These are phyloP conservation scores for Paecilomyces variotii DNA, from an alignment of 2,329 filamentous ascomycete genomes.

Conservation along the genomic window DNA sequence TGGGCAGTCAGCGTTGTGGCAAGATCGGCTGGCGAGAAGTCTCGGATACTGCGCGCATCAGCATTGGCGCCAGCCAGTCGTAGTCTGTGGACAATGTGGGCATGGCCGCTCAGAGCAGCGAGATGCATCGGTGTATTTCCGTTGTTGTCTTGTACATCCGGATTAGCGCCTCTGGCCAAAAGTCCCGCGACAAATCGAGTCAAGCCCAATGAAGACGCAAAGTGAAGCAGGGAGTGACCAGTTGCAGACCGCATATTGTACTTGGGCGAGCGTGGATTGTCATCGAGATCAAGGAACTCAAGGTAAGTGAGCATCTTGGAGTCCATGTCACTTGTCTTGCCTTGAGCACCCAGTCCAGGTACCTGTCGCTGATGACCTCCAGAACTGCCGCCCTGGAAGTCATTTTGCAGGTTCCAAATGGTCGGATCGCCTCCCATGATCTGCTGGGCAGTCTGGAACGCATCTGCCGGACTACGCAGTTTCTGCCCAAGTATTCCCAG, in stretches of 20 bases:
- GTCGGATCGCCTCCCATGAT: conserved; percentile 38
- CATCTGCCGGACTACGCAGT: conserved; percentile 39
- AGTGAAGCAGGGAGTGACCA: conserved; percentile 73
- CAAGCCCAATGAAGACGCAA: conserved; percentile 67
- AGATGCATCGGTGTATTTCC: conserved; percentile 79
- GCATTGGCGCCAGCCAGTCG: conserved; percentile 67
- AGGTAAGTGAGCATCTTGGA: conserved; percentile 62
- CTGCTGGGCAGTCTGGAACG: conserved; percentile 41
- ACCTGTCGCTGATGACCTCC: conserved; percentile 40
- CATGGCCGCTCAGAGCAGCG: conserved; percentile 66
- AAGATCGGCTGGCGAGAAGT: conserved; percentile 64
- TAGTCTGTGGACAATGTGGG: conserved; percentile 67
- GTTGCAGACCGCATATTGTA: conserved; percentile 59
- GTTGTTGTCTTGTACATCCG: conserved; percentile 65
- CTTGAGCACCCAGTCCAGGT: conserved; percentile 35
- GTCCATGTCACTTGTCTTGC: conserved; percentile 51
- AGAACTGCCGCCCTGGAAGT: conserved; percentile 33
- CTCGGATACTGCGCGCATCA: conserved; percentile 59
- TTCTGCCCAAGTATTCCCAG: conserved; percentile 40
- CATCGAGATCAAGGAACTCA: conserved; percentile 71
- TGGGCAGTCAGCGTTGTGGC: conserved; percentile 58
- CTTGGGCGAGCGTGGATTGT: conserved; percentile 58
- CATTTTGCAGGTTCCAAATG: conserved; percentile 42
- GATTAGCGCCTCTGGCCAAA: conserved; percentile 68
- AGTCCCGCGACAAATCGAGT: conserved; percentile 69